phyloP scores from a whole-genome alignment of 768 basidiomycete species.

The Cystobasidium onofrii region DNA sequence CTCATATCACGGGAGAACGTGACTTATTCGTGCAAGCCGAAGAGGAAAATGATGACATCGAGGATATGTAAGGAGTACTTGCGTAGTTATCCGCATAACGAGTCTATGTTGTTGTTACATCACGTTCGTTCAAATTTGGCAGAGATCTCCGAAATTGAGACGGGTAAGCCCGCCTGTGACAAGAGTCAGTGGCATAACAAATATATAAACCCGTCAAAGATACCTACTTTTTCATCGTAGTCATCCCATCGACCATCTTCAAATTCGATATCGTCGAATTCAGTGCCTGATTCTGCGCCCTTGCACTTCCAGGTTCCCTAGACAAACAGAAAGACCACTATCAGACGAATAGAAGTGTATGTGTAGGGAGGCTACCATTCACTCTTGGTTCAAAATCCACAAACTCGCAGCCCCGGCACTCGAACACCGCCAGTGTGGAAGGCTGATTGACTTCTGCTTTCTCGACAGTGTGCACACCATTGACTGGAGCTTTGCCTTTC shows the following conservation, averaged over 20 bases:
- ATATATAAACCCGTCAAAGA: background rate
- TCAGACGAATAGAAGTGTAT: background rate
- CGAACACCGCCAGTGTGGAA: slow-evolving; percentile 61
- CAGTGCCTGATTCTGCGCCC: slow-evolving; percentile 54
- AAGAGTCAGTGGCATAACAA: background rate
- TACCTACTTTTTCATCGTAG: slow-evolving; percentile 76
- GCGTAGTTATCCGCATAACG: background rate
- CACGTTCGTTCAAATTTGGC: slow-evolving; percentile 11
- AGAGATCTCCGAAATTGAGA: slow-evolving; percentile 22
- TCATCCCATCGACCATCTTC: slow-evolving; percentile 68
- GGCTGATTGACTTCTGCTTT: slow-evolving; percentile 53
- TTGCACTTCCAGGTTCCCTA: slow-evolving; percentile 73
- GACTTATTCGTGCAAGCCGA: background rate
- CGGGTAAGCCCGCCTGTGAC: slow-evolving; percentile 12
- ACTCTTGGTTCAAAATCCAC: slow-evolving; percentile 66
- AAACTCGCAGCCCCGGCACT: slow-evolving; percentile 82
- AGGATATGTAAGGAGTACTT: background rate
- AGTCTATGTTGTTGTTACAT: slow-evolving; percentile 1
- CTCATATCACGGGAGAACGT: background rate
- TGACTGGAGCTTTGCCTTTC: slow-evolving; percentile 30
- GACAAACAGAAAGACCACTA: background rate
- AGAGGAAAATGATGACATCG: background rate
- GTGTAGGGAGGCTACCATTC: slow-evolving; percentile 35
- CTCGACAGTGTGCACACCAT: slow-evolving; percentile 53
- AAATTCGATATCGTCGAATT: slow-evolving; percentile 56